A percentile compares a stretch with the other conserved stretches of the same genome.
These are phyloP conservation scores for Suillus alpinus DNA, from an alignment of 768 basidiomycete species.

Conservation along the genomic window DNA sequence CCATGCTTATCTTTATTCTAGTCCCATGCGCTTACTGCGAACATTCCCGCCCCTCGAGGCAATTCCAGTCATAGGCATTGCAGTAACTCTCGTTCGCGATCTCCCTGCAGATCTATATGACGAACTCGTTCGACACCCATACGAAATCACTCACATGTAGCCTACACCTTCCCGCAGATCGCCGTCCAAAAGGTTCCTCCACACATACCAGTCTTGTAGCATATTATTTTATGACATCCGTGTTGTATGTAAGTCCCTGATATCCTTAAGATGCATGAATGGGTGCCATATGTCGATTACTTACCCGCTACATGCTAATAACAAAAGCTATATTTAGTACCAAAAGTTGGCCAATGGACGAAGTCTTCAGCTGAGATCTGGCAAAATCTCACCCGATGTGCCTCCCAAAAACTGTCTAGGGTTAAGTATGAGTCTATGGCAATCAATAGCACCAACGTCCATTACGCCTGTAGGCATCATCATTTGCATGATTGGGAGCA, in stretches of 20 bases:
- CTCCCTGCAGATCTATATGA: conserved; percentile 85
- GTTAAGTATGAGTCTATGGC: too few species aligned
- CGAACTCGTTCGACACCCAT: conserved; percentile 87
- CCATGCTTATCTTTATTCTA: conserved; percentile 28
- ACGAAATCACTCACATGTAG: conserved; percentile 40
- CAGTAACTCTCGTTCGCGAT: conserved; percentile 91
- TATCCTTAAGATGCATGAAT: neutral
- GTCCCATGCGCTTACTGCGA: conserved; percentile 92
- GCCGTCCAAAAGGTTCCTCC: conserved; percentile 6
- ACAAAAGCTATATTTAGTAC: conserved; percentile 5
- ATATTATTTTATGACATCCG: conserved; percentile 11
- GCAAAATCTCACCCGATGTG: conserved; percentile 22
- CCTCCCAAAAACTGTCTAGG: too few species aligned
- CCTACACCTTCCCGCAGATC: neutral
- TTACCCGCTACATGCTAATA: conserved; percentile 1
- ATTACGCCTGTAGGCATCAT: too few species aligned
- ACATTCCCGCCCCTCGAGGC: conserved; percentile 93
- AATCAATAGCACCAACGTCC: too few species aligned
- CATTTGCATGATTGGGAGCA: too few species aligned
- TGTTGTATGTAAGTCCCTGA: conserved; percentile 17
- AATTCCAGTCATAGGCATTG: conserved; percentile 83
- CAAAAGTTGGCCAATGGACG: conserved; percentile 17
- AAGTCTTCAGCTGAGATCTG: conserved; percentile 23
- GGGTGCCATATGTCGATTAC: neutral
- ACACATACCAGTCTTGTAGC: conserved; percentile 20